Evolutionary conservation across 208 protist genomes (phyloP).

Genomic region (Acanthamoeba sp.): DNA sequence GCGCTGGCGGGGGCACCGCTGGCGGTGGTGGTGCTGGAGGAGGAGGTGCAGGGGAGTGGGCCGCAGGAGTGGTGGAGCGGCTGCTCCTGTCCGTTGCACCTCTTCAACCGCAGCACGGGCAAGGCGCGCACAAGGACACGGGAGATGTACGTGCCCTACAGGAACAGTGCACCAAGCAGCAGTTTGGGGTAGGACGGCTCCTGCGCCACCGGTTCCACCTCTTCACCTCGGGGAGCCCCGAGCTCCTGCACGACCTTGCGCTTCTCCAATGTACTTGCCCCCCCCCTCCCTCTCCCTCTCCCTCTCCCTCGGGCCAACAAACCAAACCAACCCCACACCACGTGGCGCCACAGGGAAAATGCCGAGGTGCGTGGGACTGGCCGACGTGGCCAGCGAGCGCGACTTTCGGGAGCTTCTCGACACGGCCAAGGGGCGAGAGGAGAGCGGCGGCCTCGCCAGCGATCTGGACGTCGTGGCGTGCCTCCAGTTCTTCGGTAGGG

Average conservation of each 20-base stretch:
- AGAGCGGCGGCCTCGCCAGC: background rate
- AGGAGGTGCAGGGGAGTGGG: slow-evolving; percentile 8
- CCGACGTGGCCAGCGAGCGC: slow-evolving; percentile 17
- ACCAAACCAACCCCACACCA: background rate
- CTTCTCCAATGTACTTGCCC: background rate
- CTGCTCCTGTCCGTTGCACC: background rate
- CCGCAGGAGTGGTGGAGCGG: background rate
- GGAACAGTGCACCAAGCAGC: slow-evolving; percentile 27
- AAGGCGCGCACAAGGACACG: background rate
- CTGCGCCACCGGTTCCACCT: slow-evolving; percentile 10
- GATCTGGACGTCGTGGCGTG: slow-evolving; percentile 20
- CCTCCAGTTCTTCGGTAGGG: slow-evolving; percentile 38
- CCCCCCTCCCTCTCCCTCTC: background rate
- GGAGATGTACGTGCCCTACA: background rate
- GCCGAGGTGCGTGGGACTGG: background rate
- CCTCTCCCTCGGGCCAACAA: background rate
- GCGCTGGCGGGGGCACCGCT: background rate
- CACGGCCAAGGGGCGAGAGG: background rate
- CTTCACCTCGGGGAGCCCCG: background rate
- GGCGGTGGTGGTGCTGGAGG: background rate
- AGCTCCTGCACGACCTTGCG: slow-evolving; percentile 3
- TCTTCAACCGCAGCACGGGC: background rate
- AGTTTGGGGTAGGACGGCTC: background rate
- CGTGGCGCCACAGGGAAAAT: background rate
- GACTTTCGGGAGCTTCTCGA: background rate